Base-by-base conservation (phyloP, 1,284 basidiomycete species). In the Ceratobasidium papillatum region DNA sequence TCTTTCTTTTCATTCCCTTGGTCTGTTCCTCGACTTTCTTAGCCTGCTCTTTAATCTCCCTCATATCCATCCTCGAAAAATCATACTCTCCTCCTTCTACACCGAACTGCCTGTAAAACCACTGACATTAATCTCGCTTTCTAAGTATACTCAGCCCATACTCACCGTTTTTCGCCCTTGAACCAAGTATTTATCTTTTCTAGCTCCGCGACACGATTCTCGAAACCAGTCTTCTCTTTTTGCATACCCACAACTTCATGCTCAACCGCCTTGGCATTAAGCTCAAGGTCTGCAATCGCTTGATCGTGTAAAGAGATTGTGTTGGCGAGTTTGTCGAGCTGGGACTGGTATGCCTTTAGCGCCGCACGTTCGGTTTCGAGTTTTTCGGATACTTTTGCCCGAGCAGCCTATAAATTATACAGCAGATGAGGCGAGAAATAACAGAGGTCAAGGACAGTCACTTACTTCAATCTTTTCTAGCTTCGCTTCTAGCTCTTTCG, bases 161-260 rank as follows among this genome's bases (percentile, higher is more conserved):
- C 92, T 79, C 79, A 96, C 94, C 91, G 86, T 78, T 91, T 88
- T 80, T 99, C 96, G 64, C 95, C 90, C 12, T 81, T 80, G 77
- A 99, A 98, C 97, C 98, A 99, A 0, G 91, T 87, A 79, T 93
- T 89, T 80, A 91, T 89, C 79, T 91, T 90, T 84, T 98, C 96
- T 12, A 98, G 86, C 68, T 85, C 83, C 47, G 84, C 79, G 45
- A n/a, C 87, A 85, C 51, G 77, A 69, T 73, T 86, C 27, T 79
- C 82, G 34, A 91, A 78, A 2, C 88, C 87, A 14, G 89, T 79
- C 74, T 79, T 74, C 84, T 87, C 85, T 77, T 85, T 85, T 32
- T 82, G 79, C 1, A 82, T 80, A 66, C 83, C 81, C 51, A 84
- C 84, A 19, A 87, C 79, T 51, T 88, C 87, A 79, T 89, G 87